Evolutionary conservation across 495 filamentous ascomycete genomes (phyloP).

Genomic region (Coniosporium apollinis): DNA sequence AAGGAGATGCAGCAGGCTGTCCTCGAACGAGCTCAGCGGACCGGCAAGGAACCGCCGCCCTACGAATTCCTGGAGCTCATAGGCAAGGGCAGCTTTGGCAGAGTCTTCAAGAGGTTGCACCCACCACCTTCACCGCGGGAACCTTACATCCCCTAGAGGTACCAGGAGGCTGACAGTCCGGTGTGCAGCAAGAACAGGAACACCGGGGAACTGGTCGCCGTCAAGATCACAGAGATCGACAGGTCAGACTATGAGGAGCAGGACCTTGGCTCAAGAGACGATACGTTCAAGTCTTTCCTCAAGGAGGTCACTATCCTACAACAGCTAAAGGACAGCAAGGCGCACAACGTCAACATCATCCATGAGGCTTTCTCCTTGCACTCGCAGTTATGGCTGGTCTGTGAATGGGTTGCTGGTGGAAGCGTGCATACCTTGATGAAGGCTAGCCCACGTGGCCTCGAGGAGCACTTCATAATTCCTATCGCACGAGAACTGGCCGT

Average conservation of each 20-base stretch:
- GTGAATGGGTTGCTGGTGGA: conserved; percentile 87
- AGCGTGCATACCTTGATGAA: conserved; percentile 78
- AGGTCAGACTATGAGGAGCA: conserved; percentile 54
- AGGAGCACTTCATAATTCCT: conserved; percentile 79
- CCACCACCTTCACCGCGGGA: too few species aligned
- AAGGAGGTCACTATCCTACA: conserved; percentile 81
- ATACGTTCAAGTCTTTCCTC: conserved; percentile 69
- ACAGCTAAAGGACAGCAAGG: conserved; percentile 64
- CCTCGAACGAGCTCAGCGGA: conserved; percentile 17
- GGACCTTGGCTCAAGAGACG: conserved; percentile 52
- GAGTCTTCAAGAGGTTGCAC: conserved; percentile 88
- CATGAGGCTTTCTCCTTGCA: conserved; percentile 78
- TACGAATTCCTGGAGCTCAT: conserved; percentile 82
- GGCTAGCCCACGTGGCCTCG: conserved; percentile 31
- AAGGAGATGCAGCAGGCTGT: conserved; percentile 66
- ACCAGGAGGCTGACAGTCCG: too few species aligned
- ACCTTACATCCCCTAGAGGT: too few species aligned
- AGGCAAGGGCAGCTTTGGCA: conserved; percentile 88
- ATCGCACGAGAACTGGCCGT: conserved; percentile 77
- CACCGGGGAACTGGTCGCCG: conserved; percentile 55
- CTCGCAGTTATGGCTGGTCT: conserved; percentile 85
- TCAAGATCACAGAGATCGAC: conserved; percentile 96
- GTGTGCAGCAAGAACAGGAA: conserved; percentile 35
- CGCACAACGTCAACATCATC: conserved; percentile 79
- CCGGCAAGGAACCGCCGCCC: conserved; percentile 24